Evolutionary conservation across 768 basidiomycete genomes (phyloP).

Genomic region (Pleurotus platypus): DNA sequence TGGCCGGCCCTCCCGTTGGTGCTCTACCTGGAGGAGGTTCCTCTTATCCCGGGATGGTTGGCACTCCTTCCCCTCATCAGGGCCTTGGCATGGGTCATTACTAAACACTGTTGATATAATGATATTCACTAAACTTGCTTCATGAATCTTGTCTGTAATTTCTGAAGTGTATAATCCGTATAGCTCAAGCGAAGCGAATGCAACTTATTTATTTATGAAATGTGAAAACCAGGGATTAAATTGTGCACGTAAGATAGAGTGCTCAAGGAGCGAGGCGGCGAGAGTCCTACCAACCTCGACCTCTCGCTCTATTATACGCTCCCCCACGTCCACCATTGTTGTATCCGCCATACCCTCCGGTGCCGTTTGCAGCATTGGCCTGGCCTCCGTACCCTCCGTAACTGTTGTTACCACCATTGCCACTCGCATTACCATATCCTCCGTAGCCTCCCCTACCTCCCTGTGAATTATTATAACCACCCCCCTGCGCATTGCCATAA

Average conservation of each 20-base stretch:
- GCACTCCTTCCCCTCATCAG: slow-evolving; percentile 8
- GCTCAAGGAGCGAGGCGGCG: neutral
- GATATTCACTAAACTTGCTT: neutral
- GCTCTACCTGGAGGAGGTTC: slow-evolving; percentile 14
- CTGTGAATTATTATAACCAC: slow-evolving; percentile 33
- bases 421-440: slow-evolving; percentile 24
- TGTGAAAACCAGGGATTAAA: neutral
- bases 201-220: too few relatives aligned
- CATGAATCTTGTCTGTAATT: too few relatives aligned
- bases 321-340: slow-evolving; percentile 12
- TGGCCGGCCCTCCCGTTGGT: neutral
- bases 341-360: slow-evolving; percentile 18
- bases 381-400: slow-evolving; percentile 31
- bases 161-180: too few relatives aligned
- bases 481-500: slow-evolving; percentile 22
- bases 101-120: slow-evolving; percentile 12
- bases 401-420: slow-evolving; percentile 31
- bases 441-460: slow-evolving; percentile 30
- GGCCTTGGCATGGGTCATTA: neutral
- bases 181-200: too few relatives aligned
- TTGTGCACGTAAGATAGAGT: slow-evolving; percentile 7
- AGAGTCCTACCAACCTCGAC: slow-evolving; percentile 42
- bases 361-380: neutral
- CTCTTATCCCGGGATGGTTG: slow-evolving; percentile 13
- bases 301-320: slow-evolving; percentile 39